These are phyloP conservation scores for Penicillium turbatum DNA, from an alignment of 495 filamentous ascomycete genomes.

Conservation along the genomic window DNA sequence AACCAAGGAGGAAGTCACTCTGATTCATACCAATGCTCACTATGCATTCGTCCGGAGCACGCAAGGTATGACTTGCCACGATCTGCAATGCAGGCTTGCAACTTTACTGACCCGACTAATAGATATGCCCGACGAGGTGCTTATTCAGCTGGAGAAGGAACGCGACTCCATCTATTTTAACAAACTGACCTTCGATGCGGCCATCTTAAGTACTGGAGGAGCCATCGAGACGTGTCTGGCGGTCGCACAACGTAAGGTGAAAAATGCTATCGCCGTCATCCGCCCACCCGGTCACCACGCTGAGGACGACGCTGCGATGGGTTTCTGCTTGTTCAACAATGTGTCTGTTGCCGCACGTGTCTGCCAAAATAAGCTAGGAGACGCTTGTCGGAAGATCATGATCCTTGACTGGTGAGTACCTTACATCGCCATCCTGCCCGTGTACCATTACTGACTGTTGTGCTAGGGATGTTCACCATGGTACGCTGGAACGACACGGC, in stretches of 20 bases:
- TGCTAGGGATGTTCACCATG: slow-evolving; percentile 60
- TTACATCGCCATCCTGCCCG: not conserved
- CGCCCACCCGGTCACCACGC: slow-evolving; percentile 95
- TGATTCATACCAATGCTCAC: slow-evolving; percentile 71
- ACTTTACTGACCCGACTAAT: slow-evolving; percentile 13
- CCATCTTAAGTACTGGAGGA: slow-evolving; percentile 82
- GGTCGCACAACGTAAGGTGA: slow-evolving; percentile 72
- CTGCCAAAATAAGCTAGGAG: slow-evolving; percentile 70
- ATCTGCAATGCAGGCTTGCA: not conserved
- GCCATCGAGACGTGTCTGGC: slow-evolving; percentile 91
- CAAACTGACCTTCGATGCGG: slow-evolving; percentile 70
- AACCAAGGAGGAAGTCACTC: slow-evolving; percentile 67
- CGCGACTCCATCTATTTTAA: slow-evolving; percentile 91
- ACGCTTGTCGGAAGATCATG: slow-evolving; percentile 77
- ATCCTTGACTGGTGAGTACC: slow-evolving; percentile 89
- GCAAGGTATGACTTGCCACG: slow-evolving; percentile 31
- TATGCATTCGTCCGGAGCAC: slow-evolving; percentile 71
- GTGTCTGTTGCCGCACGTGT: slow-evolving; percentile 84
- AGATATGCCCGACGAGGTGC: slow-evolving; percentile 55
- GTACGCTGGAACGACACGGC: slow-evolving; percentile 26
- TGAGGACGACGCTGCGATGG: slow-evolving; percentile 76
- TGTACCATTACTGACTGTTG: slow-evolving; percentile 22
- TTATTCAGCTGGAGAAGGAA: slow-evolving; percentile 59
- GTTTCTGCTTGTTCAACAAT: slow-evolving; percentile 97
- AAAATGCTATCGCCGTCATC: slow-evolving; percentile 93